These are phyloP conservation scores for Hibiscus syriacus DNA, from an alignment of 345 rosid genomes.

Conservation along the genomic window DNA sequence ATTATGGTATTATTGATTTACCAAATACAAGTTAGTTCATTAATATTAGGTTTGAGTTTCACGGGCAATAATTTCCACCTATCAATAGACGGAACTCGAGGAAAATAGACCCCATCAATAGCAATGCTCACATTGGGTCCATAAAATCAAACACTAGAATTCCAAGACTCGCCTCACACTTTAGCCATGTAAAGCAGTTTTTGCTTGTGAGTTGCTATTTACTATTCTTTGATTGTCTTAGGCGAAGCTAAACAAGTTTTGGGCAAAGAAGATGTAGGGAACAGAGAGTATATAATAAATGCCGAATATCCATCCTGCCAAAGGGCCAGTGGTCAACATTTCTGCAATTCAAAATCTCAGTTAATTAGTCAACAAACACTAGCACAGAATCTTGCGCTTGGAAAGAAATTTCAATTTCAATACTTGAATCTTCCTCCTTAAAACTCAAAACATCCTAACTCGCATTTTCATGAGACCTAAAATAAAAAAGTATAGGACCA, in stretches of 20 bases:
- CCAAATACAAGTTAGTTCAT: too few relatives aligned
- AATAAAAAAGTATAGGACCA: not conserved
- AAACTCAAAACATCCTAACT: constrained; percentile 3
- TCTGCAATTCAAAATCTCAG: not conserved
- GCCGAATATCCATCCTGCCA: too few relatives aligned
- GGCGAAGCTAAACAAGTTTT: too few relatives aligned
- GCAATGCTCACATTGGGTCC: too few relatives aligned
- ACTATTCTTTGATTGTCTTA: not conserved
- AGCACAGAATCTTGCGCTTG: not conserved
- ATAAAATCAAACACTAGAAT: not conserved
- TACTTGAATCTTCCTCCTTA: not conserved
- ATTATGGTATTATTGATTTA: too few relatives aligned
- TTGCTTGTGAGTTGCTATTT: not conserved
- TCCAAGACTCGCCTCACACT: not conserved
- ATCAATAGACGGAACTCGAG: too few relatives aligned
- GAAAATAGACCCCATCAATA: too few relatives aligned
- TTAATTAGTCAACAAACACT: not conserved
- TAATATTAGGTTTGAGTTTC: too few relatives aligned
- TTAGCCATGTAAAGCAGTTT: not conserved
- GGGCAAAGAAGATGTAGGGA: too few relatives aligned
- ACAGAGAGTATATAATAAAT: too few relatives aligned
- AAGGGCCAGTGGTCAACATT: not conserved
- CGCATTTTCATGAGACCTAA: too few relatives aligned
- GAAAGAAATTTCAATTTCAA: not conserved
- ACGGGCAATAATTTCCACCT: too few relatives aligned